A percentile compares a stretch with the other conserved stretches of the same genome.
Evolutionary conservation across 2,329 filamentous ascomycete genomes (phyloP).

Genomic region (Xylariaceae sp.): DNA sequence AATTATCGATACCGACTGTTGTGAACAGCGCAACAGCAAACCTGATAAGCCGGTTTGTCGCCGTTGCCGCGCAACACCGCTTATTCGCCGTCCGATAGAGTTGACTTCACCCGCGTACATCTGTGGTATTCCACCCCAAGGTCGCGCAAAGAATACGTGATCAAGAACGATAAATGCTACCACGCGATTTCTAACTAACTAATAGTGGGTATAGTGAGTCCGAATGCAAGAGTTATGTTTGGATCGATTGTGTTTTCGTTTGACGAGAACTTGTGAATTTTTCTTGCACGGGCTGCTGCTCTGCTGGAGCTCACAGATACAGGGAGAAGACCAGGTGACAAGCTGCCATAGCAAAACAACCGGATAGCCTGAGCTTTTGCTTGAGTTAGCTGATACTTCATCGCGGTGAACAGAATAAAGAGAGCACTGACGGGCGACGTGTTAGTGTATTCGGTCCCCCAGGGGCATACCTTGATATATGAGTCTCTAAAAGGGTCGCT

Average conservation of each 20-base stretch:
- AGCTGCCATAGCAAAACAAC: slow-evolving; percentile 31
- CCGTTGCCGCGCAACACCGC: slow-evolving; percentile 41
- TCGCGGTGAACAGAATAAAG: too few relatives aligned
- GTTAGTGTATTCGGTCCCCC: too few relatives aligned
- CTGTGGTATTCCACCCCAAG: slow-evolving; percentile 38
- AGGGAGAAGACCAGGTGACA: slow-evolving; percentile 33
- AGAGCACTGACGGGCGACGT: slow-evolving; percentile 21
- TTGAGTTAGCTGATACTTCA: not conserved
- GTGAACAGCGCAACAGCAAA: slow-evolving; percentile 43
- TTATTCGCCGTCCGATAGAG: slow-evolving; percentile 37
- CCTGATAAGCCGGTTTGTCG: slow-evolving; percentile 41
- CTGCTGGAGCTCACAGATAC: too few relatives aligned
- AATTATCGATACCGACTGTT: slow-evolving; percentile 38
- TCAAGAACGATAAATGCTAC: slow-evolving; percentile 42
- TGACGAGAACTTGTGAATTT: not conserved
- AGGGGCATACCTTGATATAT: too few relatives aligned
- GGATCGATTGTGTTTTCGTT: too few relatives aligned
- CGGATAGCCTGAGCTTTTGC: slow-evolving; percentile 35
- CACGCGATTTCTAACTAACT: slow-evolving; percentile 36
- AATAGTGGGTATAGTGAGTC: slow-evolving; percentile 2
- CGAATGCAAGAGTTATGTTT: too few relatives aligned
- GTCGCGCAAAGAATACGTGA: slow-evolving; percentile 39
- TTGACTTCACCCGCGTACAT: slow-evolving; percentile 42
- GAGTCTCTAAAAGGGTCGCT: too few relatives aligned
- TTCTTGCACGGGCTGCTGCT: not conserved